Conservation (phyloP, 495 filamentous ascomycete genomes). For the Hamigera avellanea region DNA sequence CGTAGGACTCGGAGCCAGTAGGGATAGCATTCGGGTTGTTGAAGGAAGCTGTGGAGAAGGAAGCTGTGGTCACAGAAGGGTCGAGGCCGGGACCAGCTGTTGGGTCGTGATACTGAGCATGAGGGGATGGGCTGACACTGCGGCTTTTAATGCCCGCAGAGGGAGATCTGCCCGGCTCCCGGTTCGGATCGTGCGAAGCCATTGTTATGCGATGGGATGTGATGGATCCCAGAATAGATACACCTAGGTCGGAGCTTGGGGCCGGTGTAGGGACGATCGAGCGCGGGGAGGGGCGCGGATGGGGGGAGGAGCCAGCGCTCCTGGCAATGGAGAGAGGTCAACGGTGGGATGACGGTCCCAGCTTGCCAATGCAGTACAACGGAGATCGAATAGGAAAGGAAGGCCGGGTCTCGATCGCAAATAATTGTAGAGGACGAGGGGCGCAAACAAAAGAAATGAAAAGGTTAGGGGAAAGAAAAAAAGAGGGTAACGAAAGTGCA, state of each 20-base stretch:
- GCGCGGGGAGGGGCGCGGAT: conserved; percentile 3
- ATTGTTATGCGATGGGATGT: conserved; percentile 8
- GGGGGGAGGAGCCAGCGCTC: neutral
- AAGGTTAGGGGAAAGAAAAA: conserved; percentile 5
- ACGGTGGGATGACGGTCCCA: no score
- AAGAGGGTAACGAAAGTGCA: conserved; percentile 6
- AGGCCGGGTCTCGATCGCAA: neutral
- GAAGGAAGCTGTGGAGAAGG: conserved; percentile 14
- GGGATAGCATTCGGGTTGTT: conserved; percentile 12
- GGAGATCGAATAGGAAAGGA: neutral
- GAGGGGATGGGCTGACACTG: conserved; percentile 31
- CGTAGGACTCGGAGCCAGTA: conserved; percentile 18
- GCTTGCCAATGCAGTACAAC: conserved; percentile 1
- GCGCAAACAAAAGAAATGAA: no score
- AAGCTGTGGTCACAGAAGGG: conserved; percentile 24
- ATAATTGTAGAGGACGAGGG: neutral
- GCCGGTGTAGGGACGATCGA: conserved; percentile 1
- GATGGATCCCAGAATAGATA: conserved; percentile 15
- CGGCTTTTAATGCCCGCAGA: conserved; percentile 19
- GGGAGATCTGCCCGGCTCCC: conserved; percentile 17
- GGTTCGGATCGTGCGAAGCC: conserved; percentile 26
- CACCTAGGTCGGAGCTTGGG: no score
- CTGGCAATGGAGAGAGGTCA: neutral
- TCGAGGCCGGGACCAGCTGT: conserved; percentile 25
- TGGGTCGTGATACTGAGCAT: conserved; percentile 26